Conservation (phyloP, 257 asterid species). For the Buddleja alternifolia region DNA sequence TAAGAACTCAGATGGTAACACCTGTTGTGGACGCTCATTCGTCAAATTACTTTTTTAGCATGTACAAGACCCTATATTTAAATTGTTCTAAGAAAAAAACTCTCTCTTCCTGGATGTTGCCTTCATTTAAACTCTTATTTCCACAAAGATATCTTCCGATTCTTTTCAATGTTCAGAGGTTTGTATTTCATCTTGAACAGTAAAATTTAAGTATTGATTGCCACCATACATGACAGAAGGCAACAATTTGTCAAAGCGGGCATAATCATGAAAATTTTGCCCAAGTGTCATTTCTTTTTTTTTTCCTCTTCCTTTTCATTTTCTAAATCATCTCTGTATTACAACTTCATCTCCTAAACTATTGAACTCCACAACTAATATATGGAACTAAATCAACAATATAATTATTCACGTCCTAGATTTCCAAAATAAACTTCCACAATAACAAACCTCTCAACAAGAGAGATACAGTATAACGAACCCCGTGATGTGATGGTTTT, state of each 20-base stretch:
- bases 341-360: constrained; percentile 5
- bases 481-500: no score
- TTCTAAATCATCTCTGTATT: not conserved
- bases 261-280: not conserved
- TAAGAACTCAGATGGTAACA: not conserved
- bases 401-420: not conserved
- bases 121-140: constrained; percentile 2
- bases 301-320: not conserved
- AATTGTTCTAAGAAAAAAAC: not conserved
- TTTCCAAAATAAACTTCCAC: no score
- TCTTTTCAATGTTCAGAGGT: not conserved
- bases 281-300: not conserved
- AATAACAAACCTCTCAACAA: not conserved
- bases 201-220: no score
- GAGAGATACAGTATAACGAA: constrained; percentile 2
- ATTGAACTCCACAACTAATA: not conserved
- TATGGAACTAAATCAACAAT: not conserved
- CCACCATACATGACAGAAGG: no score
- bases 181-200: not conserved
- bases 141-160: not conserved
- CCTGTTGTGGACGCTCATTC: not conserved
- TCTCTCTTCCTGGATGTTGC: not conserved
- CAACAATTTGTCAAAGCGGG: not conserved
- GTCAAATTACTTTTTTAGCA: not conserved
- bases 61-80: not conserved